Percentiles rank a stretch among this genome's conserved stretches.
These are phyloP conservation scores for Pseudozyma tsukubaensis DNA, from an alignment of 1,284 basidiomycete species.

Conservation along the genomic window DNA sequence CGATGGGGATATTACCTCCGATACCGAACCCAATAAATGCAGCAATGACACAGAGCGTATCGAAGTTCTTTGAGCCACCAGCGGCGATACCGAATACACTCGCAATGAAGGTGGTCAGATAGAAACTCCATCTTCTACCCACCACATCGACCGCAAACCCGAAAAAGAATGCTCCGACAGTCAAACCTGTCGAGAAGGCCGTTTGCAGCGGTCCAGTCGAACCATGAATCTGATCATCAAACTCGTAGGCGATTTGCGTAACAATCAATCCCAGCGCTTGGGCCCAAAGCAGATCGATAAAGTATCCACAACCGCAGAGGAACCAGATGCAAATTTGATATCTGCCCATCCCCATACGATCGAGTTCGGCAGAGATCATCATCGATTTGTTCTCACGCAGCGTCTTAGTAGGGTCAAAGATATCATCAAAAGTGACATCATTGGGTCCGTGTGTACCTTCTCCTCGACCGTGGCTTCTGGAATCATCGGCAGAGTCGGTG, in stretches of 20 bases:
- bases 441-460: conserved; percentile 7
- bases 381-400: conserved; percentile 57
- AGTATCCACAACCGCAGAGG: conserved; percentile 62
- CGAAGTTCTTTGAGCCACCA: conserved; percentile 53
- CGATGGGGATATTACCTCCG: conserved; percentile 63
- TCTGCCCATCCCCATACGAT: conserved; percentile 59
- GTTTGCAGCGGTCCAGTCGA: conserved; percentile 52
- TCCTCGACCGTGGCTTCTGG: not conserved
- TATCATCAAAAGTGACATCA: conserved; percentile 37
- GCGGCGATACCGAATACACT: conserved; percentile 58
- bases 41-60: conserved; percentile 49
- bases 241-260: conserved; percentile 52
- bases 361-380: conserved; percentile 55
- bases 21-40: conserved; percentile 61
- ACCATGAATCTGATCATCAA: conserved; percentile 36
- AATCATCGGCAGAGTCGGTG: not conserved
- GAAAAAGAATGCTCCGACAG: conserved; percentile 63
- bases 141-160: conserved; percentile 63
- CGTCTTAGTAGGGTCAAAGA: conserved; percentile 55
- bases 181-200: conserved; percentile 59
- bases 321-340: conserved; percentile 62
- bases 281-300: conserved; percentile 65
- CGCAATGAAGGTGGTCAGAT: conserved; percentile 59
- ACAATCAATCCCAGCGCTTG: conserved; percentile 59
- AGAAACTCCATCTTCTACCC: conserved; percentile 61